Evolutionary conservation across 768 basidiomycete genomes (phyloP).

Genomic region (Trametes gibbosa): DNA sequence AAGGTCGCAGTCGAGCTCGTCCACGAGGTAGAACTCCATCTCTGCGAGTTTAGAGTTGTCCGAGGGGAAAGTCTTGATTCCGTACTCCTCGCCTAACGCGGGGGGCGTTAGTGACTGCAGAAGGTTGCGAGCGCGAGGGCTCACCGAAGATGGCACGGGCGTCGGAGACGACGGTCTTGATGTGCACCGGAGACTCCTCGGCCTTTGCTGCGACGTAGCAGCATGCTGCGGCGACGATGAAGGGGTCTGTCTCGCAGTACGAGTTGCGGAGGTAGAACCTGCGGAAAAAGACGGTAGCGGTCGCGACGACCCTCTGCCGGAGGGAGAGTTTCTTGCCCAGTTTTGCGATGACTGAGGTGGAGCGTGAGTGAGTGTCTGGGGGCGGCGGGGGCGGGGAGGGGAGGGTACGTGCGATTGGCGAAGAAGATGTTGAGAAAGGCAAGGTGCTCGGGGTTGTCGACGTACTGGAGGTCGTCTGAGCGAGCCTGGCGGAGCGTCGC

Average conservation of each 20-base stretch:
- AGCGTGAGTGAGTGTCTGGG: not conserved
- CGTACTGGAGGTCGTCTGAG: conserved; percentile 72
- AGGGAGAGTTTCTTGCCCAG: conserved; percentile 80
- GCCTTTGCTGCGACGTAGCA: conserved; percentile 96
- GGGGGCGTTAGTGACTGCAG: not conserved
- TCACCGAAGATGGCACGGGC: conserved; percentile 68
- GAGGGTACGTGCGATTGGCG: conserved; percentile 59
- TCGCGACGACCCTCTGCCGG: conserved; percentile 89
- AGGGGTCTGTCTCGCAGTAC: conserved; percentile 95
- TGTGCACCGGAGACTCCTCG: conserved; percentile 92
- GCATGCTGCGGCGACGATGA: conserved; percentile 89
- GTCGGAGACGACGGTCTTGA: conserved; percentile 88
- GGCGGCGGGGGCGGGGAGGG: no score
- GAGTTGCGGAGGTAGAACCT: conserved; percentile 96
- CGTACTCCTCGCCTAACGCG: conserved; percentile 58
- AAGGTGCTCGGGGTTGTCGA: conserved; percentile 73
- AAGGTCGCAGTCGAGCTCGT: conserved; percentile 94
- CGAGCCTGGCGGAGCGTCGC: conserved; percentile 73
- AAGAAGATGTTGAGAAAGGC: conserved; percentile 88
- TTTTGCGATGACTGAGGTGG: conserved; percentile 69
- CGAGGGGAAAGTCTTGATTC: conserved; percentile 74
- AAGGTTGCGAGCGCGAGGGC: conserved; percentile 43
- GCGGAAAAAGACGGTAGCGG: conserved; percentile 92
- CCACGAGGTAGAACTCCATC: conserved; percentile 98
- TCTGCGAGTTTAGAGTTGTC: conserved; percentile 93